Evolutionary conservation across 2,329 filamentous ascomycete genomes (phyloP), one percentile per base, ranked within the genome.

Genomic region (Fusarium continuum): DNA sequence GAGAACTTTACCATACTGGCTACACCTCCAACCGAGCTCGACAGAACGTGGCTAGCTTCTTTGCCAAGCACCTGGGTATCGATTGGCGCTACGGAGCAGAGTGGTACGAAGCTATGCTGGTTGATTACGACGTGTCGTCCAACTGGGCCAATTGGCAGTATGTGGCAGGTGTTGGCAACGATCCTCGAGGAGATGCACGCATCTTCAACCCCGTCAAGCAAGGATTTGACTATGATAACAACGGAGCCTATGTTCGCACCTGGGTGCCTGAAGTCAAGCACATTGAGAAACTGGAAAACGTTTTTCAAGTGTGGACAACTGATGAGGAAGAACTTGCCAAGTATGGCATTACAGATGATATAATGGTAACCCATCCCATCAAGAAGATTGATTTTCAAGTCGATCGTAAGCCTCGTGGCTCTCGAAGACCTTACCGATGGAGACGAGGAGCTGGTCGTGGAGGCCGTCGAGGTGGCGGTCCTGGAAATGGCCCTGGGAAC

Each of bases 81-180:
- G 91, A 94, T 74, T 95, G 91, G 91, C 85, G 90, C 0, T 82
- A 91, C 13, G 91, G 91, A 0, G 91, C 91, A 0, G 91, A 93
- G 72, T 94, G 90, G 89, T 94, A 93, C 70, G 91, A 94, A 72
- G 85, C 83, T 71, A 78, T 90, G 70, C 80, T 93, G 4, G 80
- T 89, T 25, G 91, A 95, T 72, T 92, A 93, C 72, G 91, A 94
- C 66, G 83, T 90, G 0, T 86, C 84, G 13, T 89, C 83, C 56
- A 93, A 93, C 66, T 94, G 90, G 90, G 87, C 87, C 9, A 93
- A 92, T 69, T 93, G 91, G 91, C 90, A 93, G 73, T 94, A 94
- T 60, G 85, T 91, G 1, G 84, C 91, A 0, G 91, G 91, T 0
- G 90, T 94, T 0, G 91, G 91, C 8, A 93, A 93, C 64, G 91